Conservation (phyloP, 2,329 filamentous ascomycete species). For the Grosmannia penicillata region DNA sequence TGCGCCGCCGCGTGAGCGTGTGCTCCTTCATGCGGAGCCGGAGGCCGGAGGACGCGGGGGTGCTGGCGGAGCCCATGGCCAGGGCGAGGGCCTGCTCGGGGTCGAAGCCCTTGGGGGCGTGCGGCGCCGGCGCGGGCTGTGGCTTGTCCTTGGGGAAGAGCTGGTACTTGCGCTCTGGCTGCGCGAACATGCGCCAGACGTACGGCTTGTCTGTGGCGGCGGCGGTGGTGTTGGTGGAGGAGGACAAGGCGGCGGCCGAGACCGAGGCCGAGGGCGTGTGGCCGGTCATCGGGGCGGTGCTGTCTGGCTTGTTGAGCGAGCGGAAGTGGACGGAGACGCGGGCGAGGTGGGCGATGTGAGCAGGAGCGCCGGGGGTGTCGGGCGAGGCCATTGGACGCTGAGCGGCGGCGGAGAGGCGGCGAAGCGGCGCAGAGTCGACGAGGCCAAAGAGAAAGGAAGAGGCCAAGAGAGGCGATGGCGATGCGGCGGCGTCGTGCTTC, state of each 20-base stretch:
- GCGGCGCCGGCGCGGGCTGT: slow-evolving; percentile 20
- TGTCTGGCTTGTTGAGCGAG: too few species aligned
- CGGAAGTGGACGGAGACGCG: too few species aligned
- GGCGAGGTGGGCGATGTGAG: too few species aligned
- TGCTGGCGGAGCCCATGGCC: slow-evolving; percentile 22
- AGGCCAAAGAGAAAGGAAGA: too few species aligned
- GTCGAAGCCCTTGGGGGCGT: slow-evolving; percentile 31
- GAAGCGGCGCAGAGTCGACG: too few species aligned
- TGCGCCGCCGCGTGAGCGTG: slow-evolving; percentile 41
- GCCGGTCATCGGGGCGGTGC: too few species aligned
- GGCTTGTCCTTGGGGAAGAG: slow-evolving; percentile 42
- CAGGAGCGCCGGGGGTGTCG: too few species aligned
- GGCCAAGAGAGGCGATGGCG: too few species aligned
- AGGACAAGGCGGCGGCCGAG: slow-evolving; percentile 10
- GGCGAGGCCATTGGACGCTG: too few species aligned
- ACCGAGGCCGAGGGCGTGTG: too few species aligned
- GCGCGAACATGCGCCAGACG: slow-evolving; percentile 41
- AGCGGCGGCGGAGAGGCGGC: too few species aligned
- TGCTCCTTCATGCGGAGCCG: slow-evolving; percentile 43
- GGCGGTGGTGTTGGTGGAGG: background rate
- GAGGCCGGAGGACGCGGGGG: slow-evolving; percentile 15
- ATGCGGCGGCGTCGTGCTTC: too few species aligned
- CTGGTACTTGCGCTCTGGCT: slow-evolving; percentile 44
- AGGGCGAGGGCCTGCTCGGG: slow-evolving; percentile 33
- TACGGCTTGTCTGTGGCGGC: slow-evolving; percentile 28